Conservation (phyloP, 768 basidiomycete species). For the Coprinellus aureogranulatus region DNA sequence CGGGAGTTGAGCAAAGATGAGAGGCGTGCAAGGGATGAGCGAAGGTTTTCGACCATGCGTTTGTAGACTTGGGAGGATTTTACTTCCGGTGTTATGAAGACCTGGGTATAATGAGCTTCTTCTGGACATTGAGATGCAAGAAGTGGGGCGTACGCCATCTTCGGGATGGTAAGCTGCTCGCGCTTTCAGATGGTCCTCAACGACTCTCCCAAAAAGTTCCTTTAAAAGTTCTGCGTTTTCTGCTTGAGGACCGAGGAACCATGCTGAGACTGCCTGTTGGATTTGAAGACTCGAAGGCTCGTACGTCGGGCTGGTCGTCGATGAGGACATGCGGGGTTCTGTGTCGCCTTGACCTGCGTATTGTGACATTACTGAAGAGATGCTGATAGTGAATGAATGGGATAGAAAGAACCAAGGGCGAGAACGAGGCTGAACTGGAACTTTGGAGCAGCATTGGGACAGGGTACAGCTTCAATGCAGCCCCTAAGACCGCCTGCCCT, state of each 20-base stretch:
- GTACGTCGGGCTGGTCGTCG: conserved; percentile 3
- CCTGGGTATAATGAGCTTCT: not conserved
- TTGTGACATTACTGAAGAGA: too few species aligned
- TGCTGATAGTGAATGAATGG: too few species aligned
- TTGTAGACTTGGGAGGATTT: conserved; percentile 8
- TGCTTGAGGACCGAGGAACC: conserved; percentile 13
- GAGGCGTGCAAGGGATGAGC: not conserved
- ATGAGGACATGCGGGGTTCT: too few species aligned
- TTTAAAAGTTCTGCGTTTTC: conserved; percentile 12
- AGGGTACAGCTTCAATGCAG: too few species aligned
- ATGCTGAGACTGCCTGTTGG: conserved; percentile 10
- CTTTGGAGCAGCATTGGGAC: too few species aligned
- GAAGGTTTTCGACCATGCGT: conserved; percentile 8
- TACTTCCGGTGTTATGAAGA: conserved; percentile 8
- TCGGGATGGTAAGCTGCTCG: conserved; percentile 11
- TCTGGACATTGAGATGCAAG: not conserved
- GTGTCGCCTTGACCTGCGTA: too few species aligned
- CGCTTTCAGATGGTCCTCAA: conserved; percentile 9
- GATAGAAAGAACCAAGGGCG: too few species aligned
- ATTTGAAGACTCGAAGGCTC: not conserved
- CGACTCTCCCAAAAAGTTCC: conserved; percentile 7
- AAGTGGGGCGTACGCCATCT: conserved; percentile 7
- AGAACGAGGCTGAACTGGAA: too few species aligned
- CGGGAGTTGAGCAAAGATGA: conserved; percentile 22
- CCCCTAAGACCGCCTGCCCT: too few species aligned